A percentile compares a stretch with the other conserved stretches of the same genome.
These are phyloP conservation scores for Davidsoniella neocaledoniae DNA, from an alignment of 2,329 filamentous ascomycete genomes.

Conservation along the genomic window DNA sequence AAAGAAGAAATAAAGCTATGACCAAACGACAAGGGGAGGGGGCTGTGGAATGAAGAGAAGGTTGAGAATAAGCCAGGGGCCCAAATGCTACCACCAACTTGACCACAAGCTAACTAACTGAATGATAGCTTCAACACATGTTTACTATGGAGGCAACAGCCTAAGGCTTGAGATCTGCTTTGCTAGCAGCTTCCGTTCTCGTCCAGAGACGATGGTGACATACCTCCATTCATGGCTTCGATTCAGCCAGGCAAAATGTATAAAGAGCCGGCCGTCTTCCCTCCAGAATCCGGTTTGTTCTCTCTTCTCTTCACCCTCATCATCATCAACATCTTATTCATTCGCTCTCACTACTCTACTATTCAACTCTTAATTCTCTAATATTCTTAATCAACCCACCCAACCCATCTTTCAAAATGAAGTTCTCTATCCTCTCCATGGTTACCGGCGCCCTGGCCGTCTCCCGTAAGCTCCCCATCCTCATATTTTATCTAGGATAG, in stretches of 20 bases:
- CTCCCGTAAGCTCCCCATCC: conserved; percentile 17
- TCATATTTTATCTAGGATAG: too few species aligned
- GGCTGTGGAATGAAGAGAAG: too few species aligned
- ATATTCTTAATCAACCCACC: neutral
- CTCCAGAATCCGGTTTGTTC: neutral
- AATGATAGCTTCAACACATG: too few species aligned
- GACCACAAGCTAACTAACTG: too few species aligned
- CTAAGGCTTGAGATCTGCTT: too few species aligned
- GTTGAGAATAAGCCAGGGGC: too few species aligned
- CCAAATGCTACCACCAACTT: too few species aligned
- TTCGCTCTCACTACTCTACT: conserved; percentile 2
- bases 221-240: neutral
- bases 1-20: too few species aligned
- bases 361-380: neutral
- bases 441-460: conserved; percentile 23
- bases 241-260: neutral
- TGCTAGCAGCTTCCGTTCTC: too few species aligned
- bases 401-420: conserved; percentile 22
- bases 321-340: neutral
- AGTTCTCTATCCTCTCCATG: conserved; percentile 25
- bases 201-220: too few species aligned
- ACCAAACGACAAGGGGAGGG: too few species aligned
- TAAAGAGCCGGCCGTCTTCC: neutral
- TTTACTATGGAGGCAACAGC: too few species aligned
- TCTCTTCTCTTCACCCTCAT: conserved; percentile 1